Percentiles rank a stretch among this genome's conserved stretches.
These are phyloP conservation scores for Populus hybrid DNA, from an alignment of 441 rosid species.

Conservation along the genomic window DNA sequence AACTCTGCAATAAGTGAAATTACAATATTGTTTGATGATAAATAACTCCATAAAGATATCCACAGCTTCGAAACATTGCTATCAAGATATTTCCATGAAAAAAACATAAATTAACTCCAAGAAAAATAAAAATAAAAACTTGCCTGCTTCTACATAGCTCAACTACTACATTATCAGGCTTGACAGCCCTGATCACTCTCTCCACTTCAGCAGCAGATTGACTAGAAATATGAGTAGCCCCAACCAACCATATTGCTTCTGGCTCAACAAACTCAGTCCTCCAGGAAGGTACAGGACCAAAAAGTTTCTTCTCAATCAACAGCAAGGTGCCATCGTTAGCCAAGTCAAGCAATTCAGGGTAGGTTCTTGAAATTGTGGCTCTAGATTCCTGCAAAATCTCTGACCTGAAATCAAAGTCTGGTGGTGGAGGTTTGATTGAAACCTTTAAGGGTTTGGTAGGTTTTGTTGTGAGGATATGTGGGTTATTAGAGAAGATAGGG, in stretches of 20 bases:
- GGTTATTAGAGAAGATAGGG: constrained; percentile 34
- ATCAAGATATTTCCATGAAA: background rate
- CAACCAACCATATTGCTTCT: constrained; percentile 73
- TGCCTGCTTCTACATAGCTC: constrained; percentile 95
- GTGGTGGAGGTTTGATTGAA: constrained; percentile 63
- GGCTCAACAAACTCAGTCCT: constrained; percentile 76
- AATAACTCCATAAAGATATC: background rate
- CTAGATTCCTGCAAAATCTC: constrained; percentile 47
- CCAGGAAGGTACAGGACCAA: constrained; percentile 82
- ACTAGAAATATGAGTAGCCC: constrained; percentile 62
- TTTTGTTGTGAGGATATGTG: constrained; percentile 21
- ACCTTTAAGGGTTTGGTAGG: constrained; percentile 36
- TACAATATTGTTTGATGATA: constrained; percentile 26
- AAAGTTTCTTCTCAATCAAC: constrained; percentile 51
- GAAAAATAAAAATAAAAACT: constrained; percentile 14
- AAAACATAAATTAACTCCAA: too few species aligned
- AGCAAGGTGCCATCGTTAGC: constrained; percentile 59
- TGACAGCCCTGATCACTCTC: constrained; percentile 58
- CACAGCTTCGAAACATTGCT: background rate
- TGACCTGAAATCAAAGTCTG: constrained; percentile 67
- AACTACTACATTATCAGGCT: constrained; percentile 83
- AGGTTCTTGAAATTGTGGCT: constrained; percentile 42
- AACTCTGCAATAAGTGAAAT: constrained; percentile 51
- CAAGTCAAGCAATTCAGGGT: constrained; percentile 60
- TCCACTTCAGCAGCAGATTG: constrained; percentile 56